A percentile compares a stretch with the other conserved stretches of the same genome.
phyloP scores from a whole-genome alignment of 306 rosid genomes.

The Acacia crassicarpa region DNA sequence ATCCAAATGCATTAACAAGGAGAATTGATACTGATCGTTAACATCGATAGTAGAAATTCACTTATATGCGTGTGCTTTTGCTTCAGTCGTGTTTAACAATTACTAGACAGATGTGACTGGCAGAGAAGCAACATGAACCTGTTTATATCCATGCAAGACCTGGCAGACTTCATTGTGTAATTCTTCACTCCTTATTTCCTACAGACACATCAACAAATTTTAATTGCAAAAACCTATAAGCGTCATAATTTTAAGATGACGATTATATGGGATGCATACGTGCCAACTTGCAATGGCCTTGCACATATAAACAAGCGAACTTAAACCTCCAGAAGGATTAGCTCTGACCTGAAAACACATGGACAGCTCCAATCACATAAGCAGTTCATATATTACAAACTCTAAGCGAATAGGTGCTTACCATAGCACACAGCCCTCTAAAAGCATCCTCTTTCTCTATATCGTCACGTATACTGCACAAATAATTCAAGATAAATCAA shows the following conservation, averaged over 20 bases:
- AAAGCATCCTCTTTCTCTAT: constrained; percentile 98
- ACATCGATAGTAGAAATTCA: not conserved
- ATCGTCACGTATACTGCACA: constrained; percentile 92
- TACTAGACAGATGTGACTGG: constrained; percentile 6
- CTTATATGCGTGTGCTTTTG: not conserved
- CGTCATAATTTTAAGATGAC: constrained; percentile 16
- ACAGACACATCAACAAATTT: constrained; percentile 24
- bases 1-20: not conserved
- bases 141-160: constrained; percentile 95
- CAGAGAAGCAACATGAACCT: constrained; percentile 57
- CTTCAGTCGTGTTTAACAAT: not conserved
- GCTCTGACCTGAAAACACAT: constrained; percentile 72
- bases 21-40: not conserved
- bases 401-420: constrained; percentile 39
- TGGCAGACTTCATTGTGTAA: constrained; percentile 88
- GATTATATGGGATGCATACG: constrained; percentile 51
- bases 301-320: constrained; percentile 76
- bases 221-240: constrained; percentile 13
- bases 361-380: constrained; percentile 8
- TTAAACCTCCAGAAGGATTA: constrained; percentile 93
- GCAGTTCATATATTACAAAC: not conserved
- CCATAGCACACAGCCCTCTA: constrained; percentile 95
- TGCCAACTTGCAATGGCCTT: constrained; percentile 99
- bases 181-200: constrained; percentile 97
- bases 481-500: constrained; percentile 32